Evolutionary conservation across 2,329 filamentous ascomycete species (phyloP), one percentile per base, ranked within the genome.

Genomic region (Colletotrichum cuscutae): DNA sequence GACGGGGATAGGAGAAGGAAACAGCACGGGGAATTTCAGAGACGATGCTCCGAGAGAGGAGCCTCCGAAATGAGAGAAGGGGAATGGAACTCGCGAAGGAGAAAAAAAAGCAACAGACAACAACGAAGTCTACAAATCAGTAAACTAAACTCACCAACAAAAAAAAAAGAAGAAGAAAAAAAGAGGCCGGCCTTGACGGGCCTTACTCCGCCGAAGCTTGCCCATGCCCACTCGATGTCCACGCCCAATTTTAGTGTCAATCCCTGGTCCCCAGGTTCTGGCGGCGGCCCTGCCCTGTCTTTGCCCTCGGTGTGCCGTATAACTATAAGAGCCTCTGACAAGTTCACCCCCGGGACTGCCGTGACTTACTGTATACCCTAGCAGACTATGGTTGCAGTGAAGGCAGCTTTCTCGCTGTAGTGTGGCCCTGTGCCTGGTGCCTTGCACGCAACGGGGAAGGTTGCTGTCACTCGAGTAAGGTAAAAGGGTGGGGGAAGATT

Each of bases 361-460:
- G 67, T 13, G 60, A 24, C 61, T 61, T 61, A 30, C 32, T 35
- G 32, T 35, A 12, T 35, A 35, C 19, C 63, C 68, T 49, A 37
- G 37, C 19, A n/a, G 42, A n/a, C 42, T 22, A 52, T 26, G 5
- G 37, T 30, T 49, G 59, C 37, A 62, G 59, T 46, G 58, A 28
- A 49, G 49, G 61, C 30, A 8, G 60, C 37, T 22, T 60, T 32
- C 32, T 60, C 22, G 32, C 37, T 26, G 61, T 22, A 56, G 52
- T 57, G 63, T 65, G 63, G 42, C 42, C 42, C 19, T 19, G 15
- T 49, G 42, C 52, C 65, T 62, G 35, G 64, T 66, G 65, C 66
- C 66, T 68, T 65, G 52, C 61, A 24, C 59, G n/a, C 15, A 52
- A 59, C 67, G 54, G 32, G 59, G 24, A 42, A 15, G 5, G 37